Evolutionary conservation across 2,329 filamentous ascomycete species (phyloP), one percentile per base, ranked within the genome.

Genomic region (Paracoccidioides brasiliensis): DNA sequence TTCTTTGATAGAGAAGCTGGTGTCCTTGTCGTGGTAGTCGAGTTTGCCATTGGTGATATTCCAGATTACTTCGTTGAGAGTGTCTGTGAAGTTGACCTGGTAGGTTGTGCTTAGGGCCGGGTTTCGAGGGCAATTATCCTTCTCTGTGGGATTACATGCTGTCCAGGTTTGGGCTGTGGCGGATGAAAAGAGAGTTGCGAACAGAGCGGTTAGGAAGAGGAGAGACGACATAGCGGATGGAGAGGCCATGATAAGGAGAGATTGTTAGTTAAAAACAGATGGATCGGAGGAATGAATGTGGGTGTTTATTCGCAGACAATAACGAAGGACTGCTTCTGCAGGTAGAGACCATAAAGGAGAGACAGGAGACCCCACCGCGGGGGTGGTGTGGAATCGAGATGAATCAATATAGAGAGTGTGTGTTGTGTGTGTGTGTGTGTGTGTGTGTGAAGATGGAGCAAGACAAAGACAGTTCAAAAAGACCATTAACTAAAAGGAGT

Each of bases 1-100:
- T 68, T 83, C 75, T 50, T 79, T 72, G 56, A 98, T 84, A 35
- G 86, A 89, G 71, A 98, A 95, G 43, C 81, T 81, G 32, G 82
- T 90, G 63, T 93, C 93, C 66, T 90, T 78, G 22, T 76, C 64
- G 57, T 78, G 77, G 65, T 84, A 90, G n/a, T 74, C 74, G 53
- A 94, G 77, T 7, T 54, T 84, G 85, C 52, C 82, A 81, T 8
- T 81, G 84, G 52, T 52, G 86, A 53, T 80, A 81, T 63, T 82
- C 81, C 84, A 90, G 79, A 85, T 72, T 94, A 90, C 55, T 70
- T 69, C 22, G 75, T 77, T 56, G 77, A 82, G 54, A 45, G 71
- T 73, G 67, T 81, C 77, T 15, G 73, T 76, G 59, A 73, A 72
- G 56, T 72, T 69, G 50, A 66, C 65, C 53, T 55, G 58, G 56